Evolutionary conservation across 202 grass and related monocot genomes (phyloP), one percentile per base, ranked within the genome.

Genomic region (Carex arenaria): DNA sequence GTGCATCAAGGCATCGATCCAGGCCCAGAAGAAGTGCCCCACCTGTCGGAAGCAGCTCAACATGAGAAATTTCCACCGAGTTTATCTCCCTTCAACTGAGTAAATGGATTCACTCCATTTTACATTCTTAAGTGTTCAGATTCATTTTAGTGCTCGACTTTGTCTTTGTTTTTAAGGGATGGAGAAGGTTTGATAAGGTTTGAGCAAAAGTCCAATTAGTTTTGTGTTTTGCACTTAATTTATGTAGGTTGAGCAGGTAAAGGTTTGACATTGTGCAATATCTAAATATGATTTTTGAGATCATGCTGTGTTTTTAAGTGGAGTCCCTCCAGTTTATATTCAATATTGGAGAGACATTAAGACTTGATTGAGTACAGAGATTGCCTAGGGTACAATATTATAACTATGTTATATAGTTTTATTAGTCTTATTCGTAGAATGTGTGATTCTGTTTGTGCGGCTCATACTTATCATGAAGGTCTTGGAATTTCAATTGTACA

Each of bases 11-110:
- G 32, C 67, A 13, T 80, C 85, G 65, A 89, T 98, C 67, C 61
- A 72, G 83, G 80, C 26, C 67, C 86, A 89, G 45, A 98, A 98
- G 84, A 93, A 92, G 51, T 98, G 95, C 83, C 95, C 92, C 22
- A 93, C 93, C 64, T 98, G 95, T 82, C 85, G 93, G 59, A 90
- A 53, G 87, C 89, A 85, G 61, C 89, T 98, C 34, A 71, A 11
- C 22, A 62, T 82, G 30, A 89, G 19, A 72, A 87, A 85, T 31
- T 85, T 90, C 4, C 95, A 98, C 67, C 86, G 89, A 32, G 89
- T 98, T 31, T 98, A 95, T 80, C 92, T 98, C 38, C 95, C 90
- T 5, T 79, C 63, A 1, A 80, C 86, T 0, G 86, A 93, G 51
- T 97, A 73, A 86, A 56, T 53, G 28, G 17, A 64, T 79, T 40